These are phyloP conservation scores for Trichothecium roseum DNA, from an alignment of 2,329 filamentous ascomycete genomes.

Conservation along the genomic window DNA sequence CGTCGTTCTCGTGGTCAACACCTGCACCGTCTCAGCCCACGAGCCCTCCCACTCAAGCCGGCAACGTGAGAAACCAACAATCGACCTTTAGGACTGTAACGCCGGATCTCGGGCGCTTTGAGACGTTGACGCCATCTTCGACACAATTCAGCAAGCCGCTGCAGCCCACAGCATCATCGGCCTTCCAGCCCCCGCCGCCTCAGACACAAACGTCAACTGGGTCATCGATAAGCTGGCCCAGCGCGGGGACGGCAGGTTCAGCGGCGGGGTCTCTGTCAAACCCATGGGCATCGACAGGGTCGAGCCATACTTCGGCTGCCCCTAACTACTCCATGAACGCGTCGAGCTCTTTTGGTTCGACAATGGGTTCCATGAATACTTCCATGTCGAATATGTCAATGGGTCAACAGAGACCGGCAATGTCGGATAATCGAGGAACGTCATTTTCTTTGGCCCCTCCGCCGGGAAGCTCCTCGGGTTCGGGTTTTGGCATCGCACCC, in stretches of 20 bases:
- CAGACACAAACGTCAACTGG: conserved; percentile 7
- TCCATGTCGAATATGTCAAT: conserved; percentile 40
- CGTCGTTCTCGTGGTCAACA: conserved; percentile 56
- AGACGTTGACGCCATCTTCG: conserved; percentile 43
- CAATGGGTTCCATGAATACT: conserved; percentile 23
- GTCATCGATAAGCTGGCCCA: conserved; percentile 41
- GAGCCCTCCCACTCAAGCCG: conserved; percentile 18
- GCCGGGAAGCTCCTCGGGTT: conserved; percentile 24
- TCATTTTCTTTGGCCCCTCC: conserved; percentile 51
- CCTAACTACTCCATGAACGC: conserved; percentile 17
- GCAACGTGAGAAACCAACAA: conserved; percentile 24
- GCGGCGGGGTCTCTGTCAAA: conserved; percentile 26
- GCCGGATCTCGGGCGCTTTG: conserved; percentile 45
- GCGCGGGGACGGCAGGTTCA: conserved; percentile 22
- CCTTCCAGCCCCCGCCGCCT: conserved; percentile 15
- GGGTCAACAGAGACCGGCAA: conserved; percentile 27
- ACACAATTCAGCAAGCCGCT: conserved; percentile 56
- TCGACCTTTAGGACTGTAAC: conserved; percentile 44
- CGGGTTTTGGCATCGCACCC: conserved; percentile 36
- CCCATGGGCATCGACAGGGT: conserved; percentile 33
- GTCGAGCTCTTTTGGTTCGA: conserved; percentile 16
- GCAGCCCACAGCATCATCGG: conserved; percentile 26
- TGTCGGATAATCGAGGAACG: conserved; percentile 22
- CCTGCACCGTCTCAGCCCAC: conserved; percentile 31
- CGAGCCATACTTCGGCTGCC: conserved; percentile 11